Evolutionary conservation across 352 stramenopile species (phyloP), one percentile per base, ranked within the genome.

Genomic region (Phytophthora sp.): DNA sequence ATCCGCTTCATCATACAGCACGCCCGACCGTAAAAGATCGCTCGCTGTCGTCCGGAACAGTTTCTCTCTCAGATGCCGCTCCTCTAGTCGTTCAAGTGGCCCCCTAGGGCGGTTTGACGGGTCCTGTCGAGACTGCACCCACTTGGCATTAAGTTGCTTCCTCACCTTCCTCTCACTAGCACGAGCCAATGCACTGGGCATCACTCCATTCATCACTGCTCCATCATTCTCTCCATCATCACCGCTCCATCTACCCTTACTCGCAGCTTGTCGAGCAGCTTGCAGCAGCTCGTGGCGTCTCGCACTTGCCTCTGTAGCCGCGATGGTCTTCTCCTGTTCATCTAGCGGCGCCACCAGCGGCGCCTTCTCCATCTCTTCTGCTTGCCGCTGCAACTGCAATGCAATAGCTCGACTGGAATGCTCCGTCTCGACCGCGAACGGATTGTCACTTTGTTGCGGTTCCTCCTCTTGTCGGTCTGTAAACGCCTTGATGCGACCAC

Each of bases 71-170:
- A 92, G 55, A 24, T 75, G 35, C 7, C 39, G 60, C 50, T 92
- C 84, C 24, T 89, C 71, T 1, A 73, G 54, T 35, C 84, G 72
- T 54, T 89, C 77, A 7, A 84, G 57, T 30, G 80, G 73, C 13
- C 57, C 63, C 3, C 67, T 71, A 0, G 84, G 84, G 1, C 81
- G 81, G 41, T 88, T 88, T 5, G 71, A 60, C 13, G 69, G 66
- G 38, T 92, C 81, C 16, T 78, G 71, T n/a, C 82, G 79, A 26
- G 62, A 61, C 30, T 85, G 67, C 26, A 90, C 57, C 84, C 84
- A 92, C 62, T 76, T 76, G 27, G 81, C 54, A 57, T 89, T 71
- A 9, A 92, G 69, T 46, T 92, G 84, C 54, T 92, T 92, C 57
- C 57, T 67, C 24, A 92, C 81, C 63, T 86, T 88, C 36, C 81